Base-by-base conservation (phyloP, 495 filamentous ascomycete species). In the Xylaria grammica region DNA sequence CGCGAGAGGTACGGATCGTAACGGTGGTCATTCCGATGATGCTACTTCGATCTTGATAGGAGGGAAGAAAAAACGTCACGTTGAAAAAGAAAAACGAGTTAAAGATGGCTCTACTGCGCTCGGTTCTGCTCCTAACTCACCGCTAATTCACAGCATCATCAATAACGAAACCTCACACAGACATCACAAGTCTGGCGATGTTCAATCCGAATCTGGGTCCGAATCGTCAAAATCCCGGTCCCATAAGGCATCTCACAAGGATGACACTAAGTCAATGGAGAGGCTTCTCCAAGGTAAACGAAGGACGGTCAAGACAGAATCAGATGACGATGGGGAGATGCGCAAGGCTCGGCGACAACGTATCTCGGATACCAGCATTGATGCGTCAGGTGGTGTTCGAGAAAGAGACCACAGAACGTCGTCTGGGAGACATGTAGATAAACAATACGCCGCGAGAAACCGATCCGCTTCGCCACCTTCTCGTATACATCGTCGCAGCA, bases 401-500 rank as follows among this genome's bases (percentile, higher is more conserved):
- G 73, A 71, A 22, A 71, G 56, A 34, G 72, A 77, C 56, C 62
- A 69, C 7, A 74, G 69, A 67, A 22, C 71, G 55, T 57, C 74
- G 65, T 65, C 74, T 8, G 56, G 56, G 20, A 75, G 72, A 22
- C 78, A 82, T 50, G 65, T 72, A 49, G 78, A 81, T 34, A 67
- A 71, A 53, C 75, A 75, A 30, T 63, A 66, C 9, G 52, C 77
- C 4, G 69, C 79, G 10, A 83, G 81, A 49, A 83, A 84, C 27
- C 82, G 89, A 51, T 93, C 90, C 2, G 68, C 84, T 10, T 93
- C 91, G 7, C 91, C 86, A 49, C 83, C 84, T 24, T 70, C 78
- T 34, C 85, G 84, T 40, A 68, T 73, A 3, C 83, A 90, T 65
- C 84, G 88, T 66, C 85, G 90, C 67, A 88, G 88, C 63, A 74